A percentile compares a stretch with the other conserved stretches of the same genome.
Conservation (phyloP, 345 rosid genomes). For the Corchorus capsularis region DNA sequence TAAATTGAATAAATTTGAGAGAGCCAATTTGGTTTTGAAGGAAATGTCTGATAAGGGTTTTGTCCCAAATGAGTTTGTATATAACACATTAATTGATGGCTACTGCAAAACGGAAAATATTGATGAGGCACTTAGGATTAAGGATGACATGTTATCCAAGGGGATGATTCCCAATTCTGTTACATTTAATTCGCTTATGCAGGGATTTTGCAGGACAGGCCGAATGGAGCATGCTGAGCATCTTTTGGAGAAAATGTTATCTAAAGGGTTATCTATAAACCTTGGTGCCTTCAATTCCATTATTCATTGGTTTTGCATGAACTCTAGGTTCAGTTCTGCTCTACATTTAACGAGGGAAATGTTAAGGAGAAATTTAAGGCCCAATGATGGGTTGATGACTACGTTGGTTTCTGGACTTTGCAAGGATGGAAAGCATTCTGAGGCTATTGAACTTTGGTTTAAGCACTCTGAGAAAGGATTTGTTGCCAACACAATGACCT, state of each 20-base stretch:
- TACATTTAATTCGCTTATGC: slow-evolving; percentile 69
- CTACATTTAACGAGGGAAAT: slow-evolving; percentile 50
- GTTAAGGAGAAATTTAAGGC: slow-evolving; percentile 64
- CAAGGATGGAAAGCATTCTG: slow-evolving; percentile 53
- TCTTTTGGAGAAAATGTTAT: slow-evolving; percentile 62
- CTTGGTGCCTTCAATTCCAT: slow-evolving; percentile 63
- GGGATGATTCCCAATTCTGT: slow-evolving; percentile 64
- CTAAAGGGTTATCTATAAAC: slow-evolving; percentile 46
- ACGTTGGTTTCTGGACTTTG: slow-evolving; percentile 60
- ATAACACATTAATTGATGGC: slow-evolving; percentile 72
- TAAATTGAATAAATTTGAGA: slow-evolving; percentile 61
- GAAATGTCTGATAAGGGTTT: slow-evolving; percentile 64
- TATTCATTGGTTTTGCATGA: slow-evolving; percentile 51
- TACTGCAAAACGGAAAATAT: slow-evolving; percentile 57
- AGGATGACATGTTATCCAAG: slow-evolving; percentile 60
- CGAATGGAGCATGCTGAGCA: slow-evolving; percentile 54
- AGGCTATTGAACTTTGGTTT: slow-evolving; percentile 67
- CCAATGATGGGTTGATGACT: slow-evolving; percentile 65
- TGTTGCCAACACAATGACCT: slow-evolving; percentile 48
- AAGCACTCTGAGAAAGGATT: slow-evolving; percentile 48
- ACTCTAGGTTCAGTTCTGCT: slow-evolving; percentile 56
- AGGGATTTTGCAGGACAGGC: slow-evolving; percentile 54
- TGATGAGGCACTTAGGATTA: slow-evolving; percentile 52
- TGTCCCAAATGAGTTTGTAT: slow-evolving; percentile 60
- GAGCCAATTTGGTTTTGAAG: slow-evolving; percentile 50